A percentile compares a stretch with the other conserved stretches of the same genome.
Evolutionary conservation across 2,329 filamentous ascomycete genomes (phyloP).

Genomic region (Basipetospora chlamydospora): DNA sequence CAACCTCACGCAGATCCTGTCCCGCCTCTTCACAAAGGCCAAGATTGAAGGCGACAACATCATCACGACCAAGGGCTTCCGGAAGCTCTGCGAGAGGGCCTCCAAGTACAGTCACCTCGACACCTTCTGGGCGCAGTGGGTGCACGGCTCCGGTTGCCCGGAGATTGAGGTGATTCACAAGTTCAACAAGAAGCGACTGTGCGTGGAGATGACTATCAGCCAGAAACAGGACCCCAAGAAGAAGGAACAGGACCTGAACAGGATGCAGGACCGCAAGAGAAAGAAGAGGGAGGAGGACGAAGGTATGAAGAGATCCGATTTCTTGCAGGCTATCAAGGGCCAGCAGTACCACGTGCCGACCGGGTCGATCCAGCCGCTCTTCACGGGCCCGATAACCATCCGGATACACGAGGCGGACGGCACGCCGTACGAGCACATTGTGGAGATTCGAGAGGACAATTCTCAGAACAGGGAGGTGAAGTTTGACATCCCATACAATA

Average conservation of each 20-base stretch:
- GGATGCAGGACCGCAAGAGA: too few relatives aligned
- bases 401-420: constrained; percentile 96
- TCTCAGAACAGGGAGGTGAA: constrained; percentile 50
- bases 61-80: constrained; percentile 61
- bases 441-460: constrained; percentile 79
- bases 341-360: constrained; percentile 53
- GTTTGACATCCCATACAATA: constrained; percentile 96
- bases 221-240: constrained; percentile 43
- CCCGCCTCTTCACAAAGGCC: constrained; percentile 71
- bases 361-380: constrained; percentile 59
- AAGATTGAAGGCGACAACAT: constrained; percentile 63
- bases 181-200: constrained; percentile 96
- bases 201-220: constrained; percentile 78
- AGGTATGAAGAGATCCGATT: constrained; percentile 48
- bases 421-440: constrained; percentile 94
- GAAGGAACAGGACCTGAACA: too few relatives aligned
- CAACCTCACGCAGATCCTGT: constrained; percentile 74
- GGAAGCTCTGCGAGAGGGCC: constrained; percentile 73
- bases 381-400: constrained; percentile 94
- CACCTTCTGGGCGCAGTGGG: constrained; percentile 86
- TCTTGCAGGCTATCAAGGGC: constrained; percentile 76
- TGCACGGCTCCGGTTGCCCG: constrained; percentile 77
- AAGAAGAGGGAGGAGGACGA: constrained; percentile 26
- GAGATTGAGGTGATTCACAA: constrained; percentile 72
- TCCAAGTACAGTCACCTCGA: constrained; percentile 80